Conservation (phyloP, 768 basidiomycete genomes). For the Serpula lacrymans region DNA sequence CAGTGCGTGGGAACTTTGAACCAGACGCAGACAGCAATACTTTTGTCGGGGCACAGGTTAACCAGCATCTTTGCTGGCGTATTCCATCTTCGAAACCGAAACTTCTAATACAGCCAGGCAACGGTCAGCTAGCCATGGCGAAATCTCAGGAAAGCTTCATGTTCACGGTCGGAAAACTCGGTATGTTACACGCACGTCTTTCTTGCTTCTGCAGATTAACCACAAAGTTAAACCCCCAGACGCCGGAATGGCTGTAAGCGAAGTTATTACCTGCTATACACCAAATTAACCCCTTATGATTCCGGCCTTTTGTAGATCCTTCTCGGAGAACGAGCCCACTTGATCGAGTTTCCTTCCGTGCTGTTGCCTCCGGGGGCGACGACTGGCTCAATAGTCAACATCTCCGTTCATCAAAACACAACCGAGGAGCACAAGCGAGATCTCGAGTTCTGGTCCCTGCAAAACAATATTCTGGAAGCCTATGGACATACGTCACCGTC, state of each 20-base stretch:
- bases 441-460: conserved; percentile 79
- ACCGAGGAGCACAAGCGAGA: conserved; percentile 82
- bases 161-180: conserved; percentile 95
- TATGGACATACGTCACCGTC: conserved; percentile 70
- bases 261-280: conserved; percentile 1
- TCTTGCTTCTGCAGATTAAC: conserved; percentile 4
- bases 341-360: conserved; percentile 97
- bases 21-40: too few relatives aligned
- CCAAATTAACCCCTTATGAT: conserved; percentile 4
- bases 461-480: conserved; percentile 70
- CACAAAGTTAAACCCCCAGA: conserved; percentile 42
- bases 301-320: conserved; percentile 63
- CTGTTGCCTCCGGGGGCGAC: conserved; percentile 89
- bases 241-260: conserved; percentile 87
- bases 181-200: conserved; percentile 41
- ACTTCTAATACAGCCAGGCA: too few relatives aligned
- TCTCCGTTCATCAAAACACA: conserved; percentile 87
- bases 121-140: conserved; percentile 23
- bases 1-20: too few relatives aligned
- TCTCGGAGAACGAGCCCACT: conserved; percentile 88
- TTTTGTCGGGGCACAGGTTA: too few relatives aligned
- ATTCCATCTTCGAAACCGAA: too few relatives aligned
- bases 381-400: conserved; percentile 95
- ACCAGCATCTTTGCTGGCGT: too few relatives aligned
- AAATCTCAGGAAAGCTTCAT: conserved; percentile 66